Conservation (phyloP, 768 basidiomycete genomes). For the Exidia glandulosa region DNA sequence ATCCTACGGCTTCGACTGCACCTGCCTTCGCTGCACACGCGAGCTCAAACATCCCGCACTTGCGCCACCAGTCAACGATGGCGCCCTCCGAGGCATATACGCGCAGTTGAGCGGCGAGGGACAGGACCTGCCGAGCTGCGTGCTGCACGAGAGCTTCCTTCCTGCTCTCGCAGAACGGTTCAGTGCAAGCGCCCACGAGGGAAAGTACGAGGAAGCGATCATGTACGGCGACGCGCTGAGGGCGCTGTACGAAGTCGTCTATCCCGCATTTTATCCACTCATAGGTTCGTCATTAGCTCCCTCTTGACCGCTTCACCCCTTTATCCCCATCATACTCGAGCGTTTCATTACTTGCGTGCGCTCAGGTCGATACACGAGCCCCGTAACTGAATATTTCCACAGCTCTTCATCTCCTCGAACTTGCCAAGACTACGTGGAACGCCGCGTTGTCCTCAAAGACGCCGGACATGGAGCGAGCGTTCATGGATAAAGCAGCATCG, state of each 20-base stretch:
- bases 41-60: too few species aligned
- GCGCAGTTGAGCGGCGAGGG: background rate
- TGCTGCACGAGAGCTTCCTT: conserved; percentile 18
- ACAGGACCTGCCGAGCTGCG: background rate
- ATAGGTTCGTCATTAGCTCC: conserved; percentile 44
- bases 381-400: too few species aligned
- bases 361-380: too few species aligned
- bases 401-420: conserved; percentile 70
- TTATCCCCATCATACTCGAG: background rate
- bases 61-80: too few species aligned
- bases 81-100: background rate
- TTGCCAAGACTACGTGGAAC: conserved; percentile 75
- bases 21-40: conserved; percentile 5
- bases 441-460: conserved; percentile 9
- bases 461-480: background rate
- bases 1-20: conserved; percentile 11
- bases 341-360: too few species aligned
- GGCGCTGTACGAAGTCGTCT: conserved; percentile 56
- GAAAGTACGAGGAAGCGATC: conserved; percentile 40
- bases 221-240: conserved; percentile 45
- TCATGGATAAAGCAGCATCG: background rate
- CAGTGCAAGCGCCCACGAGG: conserved; percentile 60
- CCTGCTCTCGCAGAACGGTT: conserved; percentile 49
- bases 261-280: conserved; percentile 72
- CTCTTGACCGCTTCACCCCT: background rate